These are phyloP conservation scores for Litsea cubeba DNA, from an alignment of 164 flowering plant genomes.

Conservation along the genomic window DNA sequence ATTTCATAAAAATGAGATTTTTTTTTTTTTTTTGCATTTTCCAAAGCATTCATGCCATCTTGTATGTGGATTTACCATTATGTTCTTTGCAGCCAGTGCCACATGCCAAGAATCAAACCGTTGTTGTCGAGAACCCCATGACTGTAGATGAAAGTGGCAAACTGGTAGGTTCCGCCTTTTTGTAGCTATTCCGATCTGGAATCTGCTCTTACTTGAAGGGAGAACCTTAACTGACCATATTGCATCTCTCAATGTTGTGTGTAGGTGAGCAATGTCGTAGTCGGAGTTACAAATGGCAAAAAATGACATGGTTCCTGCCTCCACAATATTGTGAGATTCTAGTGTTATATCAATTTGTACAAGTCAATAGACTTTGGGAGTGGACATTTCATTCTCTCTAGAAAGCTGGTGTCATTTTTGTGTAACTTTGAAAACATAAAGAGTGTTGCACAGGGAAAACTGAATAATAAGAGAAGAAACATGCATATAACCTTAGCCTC, in stretches of 20 bases:
- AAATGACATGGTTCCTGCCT: slow-evolving; percentile 25
- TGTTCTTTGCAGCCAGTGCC: slow-evolving; percentile 26
- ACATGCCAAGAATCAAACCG: slow-evolving; percentile 60
- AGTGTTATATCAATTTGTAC: not conserved
- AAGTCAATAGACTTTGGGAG: not conserved
- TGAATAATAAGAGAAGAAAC: too few relatives aligned
- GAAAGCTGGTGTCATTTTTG: not conserved
- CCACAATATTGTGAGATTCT: not conserved
- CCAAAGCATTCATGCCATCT: not conserved
- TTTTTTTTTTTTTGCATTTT: not conserved
- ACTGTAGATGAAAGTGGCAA: slow-evolving; percentile 87
- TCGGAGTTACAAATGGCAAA: slow-evolving; percentile 73
- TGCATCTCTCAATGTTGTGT: not conserved
- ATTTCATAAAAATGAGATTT: too few relatives aligned
- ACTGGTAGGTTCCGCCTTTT: slow-evolving; percentile 41
- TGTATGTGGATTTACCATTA: not conserved
- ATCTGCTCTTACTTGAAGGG: not conserved
- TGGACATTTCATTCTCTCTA: not conserved
- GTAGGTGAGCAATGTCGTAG: slow-evolving; percentile 90
- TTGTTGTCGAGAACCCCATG: slow-evolving; percentile 95
- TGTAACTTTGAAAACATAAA: not conserved
- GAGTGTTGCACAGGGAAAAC: too few relatives aligned
- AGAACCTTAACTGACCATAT: not conserved
- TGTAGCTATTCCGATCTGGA: not conserved
- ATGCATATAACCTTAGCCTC: too few relatives aligned